Conservation (phyloP, 2,329 filamentous ascomycete genomes). For the Hymenoscyphus scutula region DNA sequence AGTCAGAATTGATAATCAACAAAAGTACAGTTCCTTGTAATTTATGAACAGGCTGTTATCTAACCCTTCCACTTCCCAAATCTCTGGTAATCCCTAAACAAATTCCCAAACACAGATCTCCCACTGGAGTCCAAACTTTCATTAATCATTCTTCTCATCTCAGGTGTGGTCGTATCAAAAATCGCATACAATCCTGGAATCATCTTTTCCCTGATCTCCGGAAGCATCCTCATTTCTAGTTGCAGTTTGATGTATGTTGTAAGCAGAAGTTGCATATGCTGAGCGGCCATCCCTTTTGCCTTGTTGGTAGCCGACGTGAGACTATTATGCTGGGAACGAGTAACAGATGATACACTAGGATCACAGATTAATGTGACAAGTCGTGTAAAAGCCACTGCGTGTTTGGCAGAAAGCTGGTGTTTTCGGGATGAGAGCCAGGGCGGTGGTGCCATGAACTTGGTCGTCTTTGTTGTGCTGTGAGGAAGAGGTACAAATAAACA, state of each 20-base stretch:
- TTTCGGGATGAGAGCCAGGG: conserved; percentile 38
- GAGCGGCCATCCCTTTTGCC: conserved; percentile 59
- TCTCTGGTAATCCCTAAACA: conserved; percentile 58
- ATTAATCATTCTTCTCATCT: conserved; percentile 54
- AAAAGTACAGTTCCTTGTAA: background rate
- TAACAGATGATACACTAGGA: conserved; percentile 55
- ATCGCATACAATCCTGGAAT: conserved; percentile 58
- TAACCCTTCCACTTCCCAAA: conserved; percentile 59
- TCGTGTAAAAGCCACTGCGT: conserved; percentile 52
- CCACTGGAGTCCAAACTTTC: conserved; percentile 59
- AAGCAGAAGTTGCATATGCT: conserved; percentile 60
- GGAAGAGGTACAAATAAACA: conserved; percentile 46
- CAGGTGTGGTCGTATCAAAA: conserved; percentile 55
- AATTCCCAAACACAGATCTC: conserved; percentile 55
- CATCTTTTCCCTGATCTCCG: conserved; percentile 52
- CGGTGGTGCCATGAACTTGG: conserved; percentile 30
- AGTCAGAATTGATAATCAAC: no score
- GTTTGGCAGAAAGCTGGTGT: conserved; percentile 38
- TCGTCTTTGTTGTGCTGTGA: conserved; percentile 27
- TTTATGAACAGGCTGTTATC: background rate
- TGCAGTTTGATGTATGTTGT: conserved; percentile 60
- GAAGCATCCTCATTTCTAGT: conserved; percentile 52
- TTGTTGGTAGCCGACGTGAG: conserved; percentile 60
- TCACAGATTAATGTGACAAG: conserved; percentile 60
- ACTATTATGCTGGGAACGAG: conserved; percentile 41